These are phyloP conservation scores for Glycyrrhiza uralensis DNA, from an alignment of 306 rosid genomes.

Conservation along the genomic window DNA sequence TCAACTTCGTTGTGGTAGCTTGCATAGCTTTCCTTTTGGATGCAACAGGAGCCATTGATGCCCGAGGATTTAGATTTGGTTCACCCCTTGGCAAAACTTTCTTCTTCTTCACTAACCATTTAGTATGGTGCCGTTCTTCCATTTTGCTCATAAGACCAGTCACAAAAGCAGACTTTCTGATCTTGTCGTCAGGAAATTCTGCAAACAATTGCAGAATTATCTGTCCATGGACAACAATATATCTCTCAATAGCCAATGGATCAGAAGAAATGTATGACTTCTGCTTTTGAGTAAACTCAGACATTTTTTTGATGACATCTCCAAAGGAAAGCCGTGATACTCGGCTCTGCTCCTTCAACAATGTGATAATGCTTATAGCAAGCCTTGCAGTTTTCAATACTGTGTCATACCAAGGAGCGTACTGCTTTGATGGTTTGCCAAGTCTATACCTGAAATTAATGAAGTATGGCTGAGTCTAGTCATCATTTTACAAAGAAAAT, in stretches of 20 bases:
- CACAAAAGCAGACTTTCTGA: constrained; percentile 75
- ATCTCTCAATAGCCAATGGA: constrained; percentile 68
- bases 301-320: constrained; percentile 64
- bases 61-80: constrained; percentile 82
- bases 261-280: constrained; percentile 69
- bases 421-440: constrained; percentile 91
- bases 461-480: not conserved
- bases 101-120: constrained; percentile 79
- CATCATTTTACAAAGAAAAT: not conserved
- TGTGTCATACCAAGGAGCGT: constrained; percentile 84
- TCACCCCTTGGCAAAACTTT: constrained; percentile 47
- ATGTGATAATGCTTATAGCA: constrained; percentile 67
- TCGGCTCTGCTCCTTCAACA: constrained; percentile 83
- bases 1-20: constrained; percentile 82
- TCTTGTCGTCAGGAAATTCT: constrained; percentile 69
- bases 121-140: constrained; percentile 94
- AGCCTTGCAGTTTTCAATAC: constrained; percentile 79
- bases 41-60: constrained; percentile 60
- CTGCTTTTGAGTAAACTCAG: constrained; percentile 45
- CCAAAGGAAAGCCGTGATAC: constrained; percentile 79
- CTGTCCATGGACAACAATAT: constrained; percentile 88
- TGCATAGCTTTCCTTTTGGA: constrained; percentile 84
- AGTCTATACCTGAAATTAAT: constrained; percentile 75
- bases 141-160: constrained; percentile 66
- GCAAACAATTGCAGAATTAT: constrained; percentile 84